A percentile compares a stretch with the other conserved stretches of the same genome.
Evolutionary conservation across 1,284 basidiomycete species (phyloP).

Genomic region (Golubevia sp.): DNA sequence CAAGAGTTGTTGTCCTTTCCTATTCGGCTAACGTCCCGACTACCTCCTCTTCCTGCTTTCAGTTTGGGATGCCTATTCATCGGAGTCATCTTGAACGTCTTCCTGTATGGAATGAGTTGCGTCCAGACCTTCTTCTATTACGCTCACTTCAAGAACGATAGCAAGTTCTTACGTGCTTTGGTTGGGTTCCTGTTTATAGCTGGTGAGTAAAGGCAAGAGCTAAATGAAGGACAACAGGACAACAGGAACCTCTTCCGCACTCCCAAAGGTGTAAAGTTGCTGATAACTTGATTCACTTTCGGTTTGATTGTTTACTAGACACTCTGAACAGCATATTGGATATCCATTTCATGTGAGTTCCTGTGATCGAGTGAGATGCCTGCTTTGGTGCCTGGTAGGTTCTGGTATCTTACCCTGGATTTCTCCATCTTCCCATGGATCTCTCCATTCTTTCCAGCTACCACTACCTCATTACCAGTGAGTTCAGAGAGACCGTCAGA

Average conservation of each 20-base stretch:
- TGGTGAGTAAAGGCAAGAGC: too few species aligned
- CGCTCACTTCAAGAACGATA: conserved; percentile 37
- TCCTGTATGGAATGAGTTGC: conserved; percentile 28
- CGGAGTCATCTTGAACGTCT: conserved; percentile 45
- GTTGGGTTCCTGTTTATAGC: conserved; percentile 29
- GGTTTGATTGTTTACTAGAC: conserved; percentile 26
- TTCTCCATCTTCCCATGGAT: too few species aligned
- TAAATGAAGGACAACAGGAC: too few species aligned
- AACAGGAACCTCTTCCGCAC: too few species aligned
- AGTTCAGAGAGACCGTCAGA: too few species aligned
- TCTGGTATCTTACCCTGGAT: too few species aligned
- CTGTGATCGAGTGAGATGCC: too few species aligned
- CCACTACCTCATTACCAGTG: conserved; percentile 31
- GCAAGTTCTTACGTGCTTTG: conserved; percentile 34
- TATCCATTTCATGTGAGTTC: conserved; percentile 40
- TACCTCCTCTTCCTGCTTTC: conserved; percentile 2
- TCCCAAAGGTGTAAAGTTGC: too few species aligned
- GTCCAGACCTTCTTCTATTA: conserved; percentile 7
- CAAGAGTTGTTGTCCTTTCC: background rate
- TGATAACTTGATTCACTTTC: too few species aligned
- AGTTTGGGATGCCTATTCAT: conserved; percentile 50
- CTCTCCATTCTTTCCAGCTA: background rate
- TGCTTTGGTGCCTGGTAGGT: too few species aligned
- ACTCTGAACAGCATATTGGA: conserved; percentile 34
- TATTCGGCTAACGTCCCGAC: background rate